phyloP scores from a whole-genome alignment of 2,329 filamentous ascomycete species.

The Monosporascus sp. region DNA sequence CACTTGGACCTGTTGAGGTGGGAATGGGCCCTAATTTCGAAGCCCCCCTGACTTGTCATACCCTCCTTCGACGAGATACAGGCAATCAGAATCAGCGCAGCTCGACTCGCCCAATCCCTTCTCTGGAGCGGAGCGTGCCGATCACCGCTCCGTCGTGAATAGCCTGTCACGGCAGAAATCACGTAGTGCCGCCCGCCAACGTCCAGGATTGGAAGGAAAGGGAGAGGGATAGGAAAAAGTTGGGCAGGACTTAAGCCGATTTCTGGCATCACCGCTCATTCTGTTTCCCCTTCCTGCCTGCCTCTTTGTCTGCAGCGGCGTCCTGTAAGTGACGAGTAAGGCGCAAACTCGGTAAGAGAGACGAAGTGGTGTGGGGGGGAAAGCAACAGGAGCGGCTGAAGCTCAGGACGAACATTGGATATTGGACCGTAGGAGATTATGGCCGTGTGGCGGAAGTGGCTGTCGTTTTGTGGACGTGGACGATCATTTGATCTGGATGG shows the following conservation, averaged over 20 bases:
- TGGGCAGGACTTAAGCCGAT: background rate
- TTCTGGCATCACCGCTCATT: background rate
- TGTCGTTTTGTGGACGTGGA: background rate
- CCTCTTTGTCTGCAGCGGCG: too few species aligned
- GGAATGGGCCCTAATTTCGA: background rate
- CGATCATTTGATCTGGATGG: background rate
- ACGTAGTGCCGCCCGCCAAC: background rate
- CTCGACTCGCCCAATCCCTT: too few species aligned
- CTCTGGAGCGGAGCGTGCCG: background rate
- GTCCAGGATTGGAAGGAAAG: background rate
- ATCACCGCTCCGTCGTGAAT: background rate
- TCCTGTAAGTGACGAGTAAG: too few species aligned
- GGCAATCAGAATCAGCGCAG: background rate
- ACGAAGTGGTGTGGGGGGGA: background rate
- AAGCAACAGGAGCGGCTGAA: background rate
- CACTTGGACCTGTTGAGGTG: too few species aligned
- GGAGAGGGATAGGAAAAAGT: background rate
- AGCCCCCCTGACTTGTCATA: background rate
- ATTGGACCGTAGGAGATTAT: background rate
- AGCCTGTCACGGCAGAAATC: background rate
- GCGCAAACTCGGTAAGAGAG: background rate
- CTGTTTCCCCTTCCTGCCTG: background rate
- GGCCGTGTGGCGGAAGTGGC: background rate
- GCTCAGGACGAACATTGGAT: background rate
- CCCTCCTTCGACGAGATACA: background rate